A percentile compares a stretch with the other conserved stretches of the same genome.
phyloP scores from a whole-genome alignment of 2,329 filamentous ascomycete genomes.

The Penicillium rolfsii region DNA sequence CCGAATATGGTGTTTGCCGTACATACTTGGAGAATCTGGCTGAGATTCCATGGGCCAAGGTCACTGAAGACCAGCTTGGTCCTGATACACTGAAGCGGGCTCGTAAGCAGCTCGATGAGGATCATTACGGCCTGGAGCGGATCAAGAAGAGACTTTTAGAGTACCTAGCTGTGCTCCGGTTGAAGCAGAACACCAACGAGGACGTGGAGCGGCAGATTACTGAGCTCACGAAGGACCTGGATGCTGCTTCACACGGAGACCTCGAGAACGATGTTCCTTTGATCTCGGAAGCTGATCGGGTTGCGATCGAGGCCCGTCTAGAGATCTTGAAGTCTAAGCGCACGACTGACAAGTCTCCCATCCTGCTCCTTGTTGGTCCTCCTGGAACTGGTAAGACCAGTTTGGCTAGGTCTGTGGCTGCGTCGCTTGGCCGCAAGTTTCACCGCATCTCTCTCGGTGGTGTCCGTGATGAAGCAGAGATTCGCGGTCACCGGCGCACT shows the following conservation, averaged over 20 bases:
- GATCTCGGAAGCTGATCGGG: constrained; percentile 50
- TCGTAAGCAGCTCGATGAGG: constrained; percentile 87
- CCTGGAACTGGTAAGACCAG: constrained; percentile 97
- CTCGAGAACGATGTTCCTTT: constrained; percentile 63
- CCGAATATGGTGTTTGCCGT: constrained; percentile 90
- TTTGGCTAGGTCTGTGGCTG: constrained; percentile 88
- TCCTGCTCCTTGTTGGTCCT: constrained; percentile 87
- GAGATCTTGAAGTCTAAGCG: constrained; percentile 78
- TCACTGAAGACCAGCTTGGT: constrained; percentile 84
- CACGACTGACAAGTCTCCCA: constrained; percentile 93
- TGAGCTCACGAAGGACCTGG: constrained; percentile 54
- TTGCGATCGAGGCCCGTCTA: constrained; percentile 63
- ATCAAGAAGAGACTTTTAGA: constrained; percentile 96
- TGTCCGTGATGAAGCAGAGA: constrained; percentile 94
- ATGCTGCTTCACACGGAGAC: constrained; percentile 39
- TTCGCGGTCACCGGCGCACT: constrained; percentile 88
- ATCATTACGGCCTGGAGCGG: constrained; percentile 94
- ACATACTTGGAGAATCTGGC: constrained; percentile 92
- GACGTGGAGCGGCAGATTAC: constrained; percentile 77
- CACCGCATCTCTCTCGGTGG: constrained; percentile 95
- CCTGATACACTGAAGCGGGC: constrained; percentile 76
- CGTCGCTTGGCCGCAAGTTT: constrained; percentile 90
- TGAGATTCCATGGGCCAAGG: constrained; percentile 88
- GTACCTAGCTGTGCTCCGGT: constrained; percentile 91
- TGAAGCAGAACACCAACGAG: constrained; percentile 89